Evolutionary conservation across 1,284 basidiomycete genomes (phyloP), one percentile per base, ranked within the genome.

Genomic region (Ceratobasidium sp.): DNA sequence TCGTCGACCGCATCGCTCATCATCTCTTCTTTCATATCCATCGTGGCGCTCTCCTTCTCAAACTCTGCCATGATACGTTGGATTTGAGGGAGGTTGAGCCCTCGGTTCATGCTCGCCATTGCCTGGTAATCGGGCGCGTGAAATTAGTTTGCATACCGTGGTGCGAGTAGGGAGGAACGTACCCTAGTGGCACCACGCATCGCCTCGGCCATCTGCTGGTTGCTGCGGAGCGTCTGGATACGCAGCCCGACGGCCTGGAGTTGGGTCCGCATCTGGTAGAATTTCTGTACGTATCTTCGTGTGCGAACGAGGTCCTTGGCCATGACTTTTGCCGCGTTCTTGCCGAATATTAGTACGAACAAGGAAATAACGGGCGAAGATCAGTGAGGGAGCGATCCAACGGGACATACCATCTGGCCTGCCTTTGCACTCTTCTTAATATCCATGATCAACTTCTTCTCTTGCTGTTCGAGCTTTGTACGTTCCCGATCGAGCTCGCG

Each of bases 1-100:
- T 98, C 97, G 85, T 99, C 98, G 10, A 99, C 94, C 0, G 97
- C 94, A 79, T 99, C 98, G 52, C 94, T 95, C 97, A 99, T 99
- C 94, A 99, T 98, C 85, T 98, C 97, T 86, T 99, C 98, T 86
- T 99, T 99, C 98, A 99, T 99, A 85, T 99, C 97, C 98, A 99
- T 99, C 84, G 94, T 95, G 12, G 94, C 92, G 80, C 93, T 97
- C 86, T 99, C 98, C 82, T 93, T 94, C 87, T 99, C 97, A 81
- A 99, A 99, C 67, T 99, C 97, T 81, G 93, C 94, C 94, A 99
- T 96, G 83, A 99, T 99, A 73, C 92, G 91, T 84, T 97, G 95
- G 79, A 99, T 99, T 81, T 92, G 90, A 8, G 98, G 97, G 14
- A 99, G 89, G 85, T 99, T 99, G 81, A 99, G 90, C 50, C 94